These are phyloP conservation scores for Coemansia reversa DNA, from an alignment of 192 early-diverging fungal genomes.

Conservation along the genomic window DNA sequence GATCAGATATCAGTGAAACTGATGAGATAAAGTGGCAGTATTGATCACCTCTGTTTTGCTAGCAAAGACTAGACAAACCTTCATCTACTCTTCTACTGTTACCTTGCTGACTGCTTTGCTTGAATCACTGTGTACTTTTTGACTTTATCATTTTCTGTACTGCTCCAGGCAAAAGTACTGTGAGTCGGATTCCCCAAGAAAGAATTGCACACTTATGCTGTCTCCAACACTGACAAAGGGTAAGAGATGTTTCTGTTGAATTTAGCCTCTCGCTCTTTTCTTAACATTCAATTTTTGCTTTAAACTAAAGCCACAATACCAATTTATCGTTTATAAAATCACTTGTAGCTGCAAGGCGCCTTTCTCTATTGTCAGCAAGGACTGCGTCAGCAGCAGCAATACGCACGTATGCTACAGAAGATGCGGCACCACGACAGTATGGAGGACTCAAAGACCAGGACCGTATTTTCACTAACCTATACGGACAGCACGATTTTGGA, in stretches of 20 bases:
- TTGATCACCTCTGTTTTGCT: no score
- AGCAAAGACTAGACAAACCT: no score
- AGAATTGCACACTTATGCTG: slow-evolving; percentile 2
- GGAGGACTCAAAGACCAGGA: slow-evolving; percentile 85
- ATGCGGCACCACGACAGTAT: slow-evolving; percentile 44
- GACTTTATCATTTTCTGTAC: neutral
- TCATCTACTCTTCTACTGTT: no score
- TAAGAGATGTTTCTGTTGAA: neutral
- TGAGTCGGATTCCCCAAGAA: neutral
- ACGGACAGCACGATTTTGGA: slow-evolving; percentile 86
- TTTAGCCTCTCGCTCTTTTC: neutral
- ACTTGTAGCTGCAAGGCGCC: neutral
- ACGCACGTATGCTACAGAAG: slow-evolving; percentile 37
- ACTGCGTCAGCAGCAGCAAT: neutral
- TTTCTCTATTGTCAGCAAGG: neutral
- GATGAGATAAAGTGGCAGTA: no score
- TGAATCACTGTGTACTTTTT: neutral
- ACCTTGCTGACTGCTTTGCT: no score
- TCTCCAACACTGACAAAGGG: slow-evolving; percentile 17
- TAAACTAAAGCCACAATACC: neutral
- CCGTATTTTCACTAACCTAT: slow-evolving; percentile 98
- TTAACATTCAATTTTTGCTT: neutral
- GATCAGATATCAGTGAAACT: neutral
- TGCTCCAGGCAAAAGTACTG: neutral
- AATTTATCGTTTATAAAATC: neutral